phyloP scores from a whole-genome alignment of 2,329 filamentous ascomycete genomes.

The Aspergillus hortae region DNA sequence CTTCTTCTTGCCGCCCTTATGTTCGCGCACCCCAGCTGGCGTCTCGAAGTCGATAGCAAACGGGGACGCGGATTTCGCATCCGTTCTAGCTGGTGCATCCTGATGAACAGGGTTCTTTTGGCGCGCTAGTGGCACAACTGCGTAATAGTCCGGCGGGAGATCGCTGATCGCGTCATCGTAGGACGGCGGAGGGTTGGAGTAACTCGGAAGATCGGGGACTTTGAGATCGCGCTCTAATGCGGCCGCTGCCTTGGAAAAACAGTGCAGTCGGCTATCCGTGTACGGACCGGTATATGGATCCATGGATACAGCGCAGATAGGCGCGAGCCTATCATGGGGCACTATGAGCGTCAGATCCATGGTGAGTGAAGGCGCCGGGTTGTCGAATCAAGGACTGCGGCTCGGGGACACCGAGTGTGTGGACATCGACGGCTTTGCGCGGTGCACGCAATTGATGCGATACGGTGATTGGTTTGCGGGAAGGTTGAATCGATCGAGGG shows the following conservation, averaged over 20 bases:
- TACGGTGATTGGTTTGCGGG: background rate
- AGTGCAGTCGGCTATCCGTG: background rate
- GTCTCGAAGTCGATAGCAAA: conserved; percentile 23
- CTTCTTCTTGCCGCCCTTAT: conserved; percentile 29
- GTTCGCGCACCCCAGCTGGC: conserved; percentile 27
- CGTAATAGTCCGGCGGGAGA: conserved; percentile 32
- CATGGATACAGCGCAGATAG: background rate
- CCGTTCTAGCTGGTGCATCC: conserved; percentile 6
- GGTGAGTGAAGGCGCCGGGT: conserved; percentile 3
- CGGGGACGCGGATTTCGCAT: conserved; percentile 5
- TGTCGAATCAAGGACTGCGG: conserved; percentile 5
- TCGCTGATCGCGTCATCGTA: conserved; percentile 32
- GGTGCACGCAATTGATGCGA: conserved; percentile 2
- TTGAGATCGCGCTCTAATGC: conserved; percentile 12
- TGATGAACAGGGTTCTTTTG: conserved; percentile 12
- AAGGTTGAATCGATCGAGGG: background rate
- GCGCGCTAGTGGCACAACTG: conserved; percentile 25
- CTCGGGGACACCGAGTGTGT: conserved; percentile 11
- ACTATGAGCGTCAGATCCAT: conserved; percentile 16
- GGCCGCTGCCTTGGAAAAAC: conserved; percentile 1
- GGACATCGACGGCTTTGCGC: conserved; percentile 7
- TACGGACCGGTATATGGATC: too few species aligned
- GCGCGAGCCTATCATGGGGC: conserved; percentile 1
- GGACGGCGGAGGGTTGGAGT: conserved; percentile 26
- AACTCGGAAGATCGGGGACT: conserved; percentile 14